Conservation (phyloP, 176 grass and related monocot genomes). For the Pharus latifolius region DNA sequence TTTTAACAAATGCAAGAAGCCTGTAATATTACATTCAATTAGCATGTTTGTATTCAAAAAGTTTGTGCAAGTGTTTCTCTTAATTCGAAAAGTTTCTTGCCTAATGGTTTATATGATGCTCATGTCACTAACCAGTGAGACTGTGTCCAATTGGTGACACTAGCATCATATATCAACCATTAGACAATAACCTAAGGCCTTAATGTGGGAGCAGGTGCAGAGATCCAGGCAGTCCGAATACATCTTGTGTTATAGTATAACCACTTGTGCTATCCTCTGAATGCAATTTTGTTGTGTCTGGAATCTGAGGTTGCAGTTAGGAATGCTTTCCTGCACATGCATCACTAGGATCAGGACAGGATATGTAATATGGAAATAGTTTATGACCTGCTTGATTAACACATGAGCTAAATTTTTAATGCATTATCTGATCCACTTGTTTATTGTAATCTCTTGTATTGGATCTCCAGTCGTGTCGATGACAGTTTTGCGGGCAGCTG, state of each 20-base stretch:
- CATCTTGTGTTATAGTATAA: not conserved
- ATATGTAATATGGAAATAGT: not conserved
- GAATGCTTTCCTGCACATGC: not conserved
- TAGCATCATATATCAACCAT: too few species aligned
- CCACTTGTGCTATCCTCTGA: not conserved
- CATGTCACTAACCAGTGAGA: not conserved
- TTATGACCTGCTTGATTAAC: constrained; percentile 10
- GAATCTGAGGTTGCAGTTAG: not conserved
- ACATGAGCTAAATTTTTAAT: constrained; percentile 10
- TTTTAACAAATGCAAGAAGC: not conserved
- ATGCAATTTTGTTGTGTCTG: not conserved
- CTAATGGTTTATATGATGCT: constrained; percentile 3
- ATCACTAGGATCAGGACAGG: constrained; percentile 8
- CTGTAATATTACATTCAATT: not conserved
- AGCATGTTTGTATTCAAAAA: not conserved
- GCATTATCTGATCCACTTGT: not conserved
- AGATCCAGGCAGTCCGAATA: not conserved
- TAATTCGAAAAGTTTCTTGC: constrained; percentile 2
- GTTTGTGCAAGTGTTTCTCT: too few species aligned
- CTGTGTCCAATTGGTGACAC: too few species aligned
- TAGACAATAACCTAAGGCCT: too few species aligned
- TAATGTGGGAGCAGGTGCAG: not conserved
- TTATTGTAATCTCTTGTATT: not conserved
- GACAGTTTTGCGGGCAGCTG: not conserved
- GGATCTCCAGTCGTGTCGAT: not conserved